phyloP scores from a whole-genome alignment of 768 basidiomycete genomes.

The Kwoniella bestiolae region DNA sequence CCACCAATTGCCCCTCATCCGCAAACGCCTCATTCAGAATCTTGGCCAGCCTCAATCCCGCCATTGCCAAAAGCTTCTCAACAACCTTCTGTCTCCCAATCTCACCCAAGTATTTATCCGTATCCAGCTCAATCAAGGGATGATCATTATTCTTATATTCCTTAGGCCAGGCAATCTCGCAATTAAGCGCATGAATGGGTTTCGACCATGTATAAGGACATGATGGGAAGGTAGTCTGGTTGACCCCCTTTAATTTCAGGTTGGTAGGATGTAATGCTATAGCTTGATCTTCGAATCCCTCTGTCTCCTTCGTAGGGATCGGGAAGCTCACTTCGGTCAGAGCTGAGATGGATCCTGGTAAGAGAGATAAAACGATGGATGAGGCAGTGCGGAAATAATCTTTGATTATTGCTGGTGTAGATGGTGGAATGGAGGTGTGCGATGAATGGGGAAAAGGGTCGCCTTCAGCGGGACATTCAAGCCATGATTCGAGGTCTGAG shows the following conservation, averaged over 20 bases:
- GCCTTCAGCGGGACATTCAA: slow-evolving; percentile 65
- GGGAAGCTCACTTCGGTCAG: slow-evolving; percentile 14
- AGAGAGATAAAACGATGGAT: slow-evolving; percentile 20
- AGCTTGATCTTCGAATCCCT: slow-evolving; percentile 29
- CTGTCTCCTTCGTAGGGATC: slow-evolving; percentile 31
- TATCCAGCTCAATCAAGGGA: slow-evolving; percentile 75
- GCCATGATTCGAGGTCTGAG: slow-evolving; percentile 68
- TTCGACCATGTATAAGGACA: slow-evolving; percentile 82
- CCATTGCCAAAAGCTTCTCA: slow-evolving; percentile 81
- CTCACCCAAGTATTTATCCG: slow-evolving; percentile 73
- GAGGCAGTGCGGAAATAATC: slow-evolving; percentile 27
- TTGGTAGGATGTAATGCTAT: slow-evolving; percentile 17
- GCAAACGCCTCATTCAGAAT: slow-evolving; percentile 75
- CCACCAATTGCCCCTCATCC: slow-evolving; percentile 28
- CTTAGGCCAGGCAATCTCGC: slow-evolving; percentile 77
- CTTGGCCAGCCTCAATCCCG: slow-evolving; percentile 79
- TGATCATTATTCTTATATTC: slow-evolving; percentile 63
- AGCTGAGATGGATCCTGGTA: slow-evolving; percentile 17
- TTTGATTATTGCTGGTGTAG: slow-evolving; percentile 27
- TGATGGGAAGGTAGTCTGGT: slow-evolving; percentile 56
- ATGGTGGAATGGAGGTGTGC: slow-evolving; percentile 27
- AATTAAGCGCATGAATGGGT: slow-evolving; percentile 76
- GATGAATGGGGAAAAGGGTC: slow-evolving; percentile 54
- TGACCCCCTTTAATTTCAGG: slow-evolving; percentile 5
- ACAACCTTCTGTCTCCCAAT: slow-evolving; percentile 72